Evolutionary conservation across 495 filamentous ascomycete species (phyloP), one percentile per base, ranked within the genome.

Genomic region (Penicillium herquei): DNA sequence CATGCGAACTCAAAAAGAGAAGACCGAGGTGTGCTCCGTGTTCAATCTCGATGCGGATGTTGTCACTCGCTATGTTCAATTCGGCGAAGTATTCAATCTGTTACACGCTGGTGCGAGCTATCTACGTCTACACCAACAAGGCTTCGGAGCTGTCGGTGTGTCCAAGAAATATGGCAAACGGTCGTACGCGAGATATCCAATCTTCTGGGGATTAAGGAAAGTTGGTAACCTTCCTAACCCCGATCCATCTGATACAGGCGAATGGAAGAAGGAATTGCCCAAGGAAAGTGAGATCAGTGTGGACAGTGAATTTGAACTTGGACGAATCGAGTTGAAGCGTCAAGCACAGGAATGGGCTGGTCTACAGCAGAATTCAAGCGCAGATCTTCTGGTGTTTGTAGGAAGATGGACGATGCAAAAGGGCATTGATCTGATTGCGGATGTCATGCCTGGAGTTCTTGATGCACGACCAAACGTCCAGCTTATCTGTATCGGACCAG

Each of bases 331-430:
- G 6, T 70, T 88, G 18, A 82, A 83, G 42, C 76, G 79, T 6
- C 87, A 90, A 59, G 88, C 88, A 6, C 88, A 91, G 61, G 83
- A 89, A 69, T 91, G 88, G 88, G 88, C 88, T 31, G 84, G 84
- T 7, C 74, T 91, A 0, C 72, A 87, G 1, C 77, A 83, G 49
- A 81, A 85, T 51, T 79, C 87, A 8, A 74, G 82, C 35, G 88
- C 88, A 3, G 88, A 91, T 55, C 75, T 91, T 18, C 79, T 91
- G 56, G 88, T 91, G 10, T 91, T 91, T 58, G 88, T 91, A 39
- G 88, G 88, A 40, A 81, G 88, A 44, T 91, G 88, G 88, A 87
- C 84, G 6, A 83, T 86, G 77, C 88, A 91, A 62, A 91, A 91
- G 64, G 88, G 88, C 32, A 77, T 91, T 48, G 88, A 91, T 65